Conservation (phyloP, 768 basidiomycete species). For the Clitopilus passeckerianus region DNA sequence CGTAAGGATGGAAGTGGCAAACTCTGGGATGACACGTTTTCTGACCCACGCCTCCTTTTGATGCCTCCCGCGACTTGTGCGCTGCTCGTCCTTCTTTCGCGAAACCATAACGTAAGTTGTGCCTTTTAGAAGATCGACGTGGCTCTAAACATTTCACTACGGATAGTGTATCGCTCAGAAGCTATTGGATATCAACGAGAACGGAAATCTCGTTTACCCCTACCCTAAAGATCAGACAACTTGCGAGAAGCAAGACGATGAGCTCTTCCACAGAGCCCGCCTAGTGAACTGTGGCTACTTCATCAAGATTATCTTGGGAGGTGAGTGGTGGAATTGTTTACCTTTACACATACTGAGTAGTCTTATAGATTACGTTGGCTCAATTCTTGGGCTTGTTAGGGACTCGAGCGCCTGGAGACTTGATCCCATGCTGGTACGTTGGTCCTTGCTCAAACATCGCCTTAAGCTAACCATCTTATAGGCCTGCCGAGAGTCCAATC, state of each 20-base stretch:
- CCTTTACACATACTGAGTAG: neutral
- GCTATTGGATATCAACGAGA: conserved; percentile 66
- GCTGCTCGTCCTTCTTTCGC: conserved; percentile 60
- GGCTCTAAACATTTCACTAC: neutral
- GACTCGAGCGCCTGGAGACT: conserved; percentile 65
- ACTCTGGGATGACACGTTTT: conserved; percentile 66
- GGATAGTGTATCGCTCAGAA: conserved; percentile 64
- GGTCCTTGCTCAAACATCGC: neutral
- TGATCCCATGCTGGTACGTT: conserved; percentile 55
- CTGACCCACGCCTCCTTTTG: conserved; percentile 56
- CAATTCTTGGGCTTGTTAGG: conserved; percentile 64
- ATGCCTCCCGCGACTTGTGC: conserved; percentile 74
- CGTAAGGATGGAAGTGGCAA: conserved; percentile 61
- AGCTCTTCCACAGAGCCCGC: conserved; percentile 70
- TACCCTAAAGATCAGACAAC: conserved; percentile 17
- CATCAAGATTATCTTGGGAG: conserved; percentile 62
- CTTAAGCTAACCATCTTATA: conserved; percentile 15
- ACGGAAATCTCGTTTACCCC: conserved; percentile 33
- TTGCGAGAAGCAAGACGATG: conserved; percentile 56
- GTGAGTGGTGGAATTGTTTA: conserved; percentile 13
- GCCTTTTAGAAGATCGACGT: neutral
- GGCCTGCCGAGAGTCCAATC: conserved; percentile 45
- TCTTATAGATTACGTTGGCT: conserved; percentile 61
- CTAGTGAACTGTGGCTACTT: conserved; percentile 72
- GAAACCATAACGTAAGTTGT: conserved; percentile 67